phyloP scores from a whole-genome alignment of 345 rosid species.

The Murraya koenigii region DNA sequence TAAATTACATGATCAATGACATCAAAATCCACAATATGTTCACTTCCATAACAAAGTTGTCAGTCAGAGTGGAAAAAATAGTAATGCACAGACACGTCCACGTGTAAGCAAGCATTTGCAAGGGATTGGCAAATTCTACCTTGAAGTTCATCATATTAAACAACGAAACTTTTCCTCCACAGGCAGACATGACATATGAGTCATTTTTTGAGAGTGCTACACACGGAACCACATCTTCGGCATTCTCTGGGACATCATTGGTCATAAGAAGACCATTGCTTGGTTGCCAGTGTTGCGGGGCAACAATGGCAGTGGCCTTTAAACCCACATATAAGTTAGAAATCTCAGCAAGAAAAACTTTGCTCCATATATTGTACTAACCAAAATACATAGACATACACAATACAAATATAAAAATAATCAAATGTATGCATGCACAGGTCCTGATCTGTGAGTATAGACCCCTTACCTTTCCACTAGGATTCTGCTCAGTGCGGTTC shows the following conservation, averaged over 20 bases:
- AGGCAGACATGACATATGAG: slow-evolving; percentile 60
- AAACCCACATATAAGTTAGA: slow-evolving; percentile 1
- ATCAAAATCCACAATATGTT: slow-evolving; percentile 6
- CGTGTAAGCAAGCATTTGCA: background rate
- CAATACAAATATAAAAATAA: background rate
- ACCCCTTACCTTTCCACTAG: slow-evolving; percentile 45
- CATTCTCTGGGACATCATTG: slow-evolving; percentile 28
- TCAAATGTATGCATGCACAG: background rate
- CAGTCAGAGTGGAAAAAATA: background rate
- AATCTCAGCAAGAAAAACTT: background rate
- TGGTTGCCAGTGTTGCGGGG: slow-evolving; percentile 33
- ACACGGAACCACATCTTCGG: slow-evolving; percentile 47
- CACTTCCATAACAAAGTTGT: background rate
- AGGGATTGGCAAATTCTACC: slow-evolving; percentile 20
- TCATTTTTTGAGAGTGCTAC: slow-evolving; percentile 60
- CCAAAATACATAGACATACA: background rate
- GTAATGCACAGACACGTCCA: background rate
- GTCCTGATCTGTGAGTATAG: background rate
- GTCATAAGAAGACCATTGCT: slow-evolving; percentile 32
- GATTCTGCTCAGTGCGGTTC: slow-evolving; percentile 52
- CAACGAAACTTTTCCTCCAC: slow-evolving; percentile 52
- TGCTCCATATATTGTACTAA: background rate
- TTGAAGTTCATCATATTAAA: slow-evolving; percentile 64
- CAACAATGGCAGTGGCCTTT: slow-evolving; percentile 28
- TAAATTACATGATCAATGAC: background rate